Evolutionary conservation across 768 basidiomycete species (phyloP), one percentile per base, ranked within the genome.

Genomic region (Tulasnella sp.): DNA sequence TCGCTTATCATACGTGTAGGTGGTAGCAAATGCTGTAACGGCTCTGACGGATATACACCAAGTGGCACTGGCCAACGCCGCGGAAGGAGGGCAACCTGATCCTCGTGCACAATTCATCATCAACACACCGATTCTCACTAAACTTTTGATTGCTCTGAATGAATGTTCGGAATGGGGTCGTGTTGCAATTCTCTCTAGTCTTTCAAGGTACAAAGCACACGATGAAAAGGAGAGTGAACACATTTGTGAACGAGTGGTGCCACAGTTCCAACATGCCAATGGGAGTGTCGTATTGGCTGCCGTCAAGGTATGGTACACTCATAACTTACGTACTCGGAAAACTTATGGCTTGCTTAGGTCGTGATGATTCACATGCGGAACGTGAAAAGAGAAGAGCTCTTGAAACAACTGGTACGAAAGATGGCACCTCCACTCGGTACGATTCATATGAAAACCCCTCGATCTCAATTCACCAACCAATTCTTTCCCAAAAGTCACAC

Each of bases 81-180:
- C 27, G 8, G 45, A 54, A 19, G 45, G 40, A n/a, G 32, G 45
- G 12, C 50, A 28, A 16, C 49, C 52, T 2, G 58, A 50, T 53
- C 19, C 58, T 41, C 71, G 78, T 3, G 81, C 78, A 15, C 64
- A 81, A 48, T 96, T 98, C 68, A 67, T 66, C 53, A 88, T 98
- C 64, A 91, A 90, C n/a, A 66, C 81, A 5, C 65, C 78, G 0
- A 76, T 92, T 53, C 73, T 99, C 44, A 82, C 74, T 66, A 95
- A 92, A 63, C 76, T 99, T 13, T 71, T 99, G 49, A 85, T 98
- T 48, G 95, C 93, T 2, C 72, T 99, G 16, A 93, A 93, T 63
- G 95, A 98, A 66, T 96, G 93, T 63, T 93, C 92, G 0, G 95
- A 99, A 68, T 99, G 95, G 95, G 95, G 95, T 28, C 78, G 93